Percentiles rank a stretch among this genome's conserved stretches.
phyloP scores from a whole-genome alignment of 768 basidiomycete genomes.

The Mycena rebaudengoi region DNA sequence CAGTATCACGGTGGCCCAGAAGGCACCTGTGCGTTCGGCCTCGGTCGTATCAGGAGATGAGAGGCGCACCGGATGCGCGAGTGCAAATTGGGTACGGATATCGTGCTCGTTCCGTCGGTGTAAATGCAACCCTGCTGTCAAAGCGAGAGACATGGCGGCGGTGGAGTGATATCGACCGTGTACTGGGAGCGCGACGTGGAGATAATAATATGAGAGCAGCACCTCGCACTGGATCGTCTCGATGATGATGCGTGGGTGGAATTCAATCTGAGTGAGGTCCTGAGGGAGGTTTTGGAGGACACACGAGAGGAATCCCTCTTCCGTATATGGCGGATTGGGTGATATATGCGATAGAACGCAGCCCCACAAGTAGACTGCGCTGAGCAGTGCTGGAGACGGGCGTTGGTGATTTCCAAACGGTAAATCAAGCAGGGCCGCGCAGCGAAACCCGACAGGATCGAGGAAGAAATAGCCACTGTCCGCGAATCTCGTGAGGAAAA shows the following conservation, averaged over 20 bases:
- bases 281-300: slow-evolving; percentile 7
- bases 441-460: slow-evolving; percentile 54
- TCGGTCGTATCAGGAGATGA: not conserved
- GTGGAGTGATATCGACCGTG: slow-evolving; percentile 61
- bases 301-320: not conserved
- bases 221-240: slow-evolving; percentile 62
- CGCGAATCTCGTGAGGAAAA: slow-evolving; percentile 6
- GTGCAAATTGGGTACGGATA: not conserved
- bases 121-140: no score
- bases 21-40: slow-evolving; percentile 9
- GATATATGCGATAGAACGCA: slow-evolving; percentile 49
- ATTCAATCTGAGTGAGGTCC: not conserved
- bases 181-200: slow-evolving; percentile 55
- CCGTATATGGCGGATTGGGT: slow-evolving; percentile 36
- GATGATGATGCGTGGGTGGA: slow-evolving; percentile 42
- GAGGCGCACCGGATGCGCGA: not conserved
- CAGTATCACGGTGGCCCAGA: slow-evolving; percentile 14
- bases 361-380: slow-evolving; percentile 62
- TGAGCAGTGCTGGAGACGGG: slow-evolving; percentile 58
- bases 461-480: slow-evolving; percentile 18
- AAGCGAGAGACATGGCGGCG: slow-evolving; percentile 56
- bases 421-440: slow-evolving; percentile 55
- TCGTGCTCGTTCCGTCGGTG: no score
- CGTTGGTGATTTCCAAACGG: slow-evolving; percentile 57
- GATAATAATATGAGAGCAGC: slow-evolving; percentile 58